phyloP scores from a whole-genome alignment of 2,329 filamentous ascomycete species.

The Pseudocercospora ulei region DNA sequence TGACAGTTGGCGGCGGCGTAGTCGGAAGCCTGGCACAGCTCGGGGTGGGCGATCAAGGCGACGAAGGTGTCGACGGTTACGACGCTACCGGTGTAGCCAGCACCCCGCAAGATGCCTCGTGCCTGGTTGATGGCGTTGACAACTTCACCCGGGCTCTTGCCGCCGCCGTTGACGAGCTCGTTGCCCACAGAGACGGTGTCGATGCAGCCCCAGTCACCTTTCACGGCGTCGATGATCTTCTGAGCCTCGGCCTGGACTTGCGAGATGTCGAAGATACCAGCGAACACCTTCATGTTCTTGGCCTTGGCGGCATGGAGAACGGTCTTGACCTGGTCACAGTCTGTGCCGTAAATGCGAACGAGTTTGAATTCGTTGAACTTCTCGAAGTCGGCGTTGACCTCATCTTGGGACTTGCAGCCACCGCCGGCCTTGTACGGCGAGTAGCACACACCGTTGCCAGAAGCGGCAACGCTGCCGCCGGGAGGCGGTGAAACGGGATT shows the following conservation, averaged over 20 bases:
- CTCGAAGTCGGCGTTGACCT: conserved; percentile 57
- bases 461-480: conserved; percentile 11
- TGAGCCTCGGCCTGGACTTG: conserved; percentile 50
- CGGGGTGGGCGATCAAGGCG: conserved; percentile 58
- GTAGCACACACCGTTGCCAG: conserved; percentile 48
- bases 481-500: conserved; percentile 7
- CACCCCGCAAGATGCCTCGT: conserved; percentile 48
- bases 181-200: conserved; percentile 70
- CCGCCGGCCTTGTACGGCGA: conserved; percentile 49
- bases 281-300: conserved; percentile 61
- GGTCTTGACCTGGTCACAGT: conserved; percentile 61
- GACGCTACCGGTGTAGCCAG: conserved; percentile 62
- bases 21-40: conserved; percentile 64
- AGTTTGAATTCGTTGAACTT: conserved; percentile 51
- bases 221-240: conserved; percentile 51
- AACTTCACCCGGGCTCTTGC: conserved; percentile 43
- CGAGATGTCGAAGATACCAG: conserved; percentile 60
- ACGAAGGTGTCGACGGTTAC: conserved; percentile 73
- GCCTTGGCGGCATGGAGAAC: conserved; percentile 54
- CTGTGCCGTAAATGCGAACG: conserved; percentile 69
- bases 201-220: conserved; percentile 57
- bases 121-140: conserved; percentile 50
- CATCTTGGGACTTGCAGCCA: conserved; percentile 55
- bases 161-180: conserved; percentile 61
- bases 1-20: conserved; percentile 75